Percentiles rank a stretch among this genome's conserved stretches.
These are phyloP conservation scores for Lasiodiplodia sp. DNA, from an alignment of 2,329 filamentous ascomycete species.

Conservation along the genomic window DNA sequence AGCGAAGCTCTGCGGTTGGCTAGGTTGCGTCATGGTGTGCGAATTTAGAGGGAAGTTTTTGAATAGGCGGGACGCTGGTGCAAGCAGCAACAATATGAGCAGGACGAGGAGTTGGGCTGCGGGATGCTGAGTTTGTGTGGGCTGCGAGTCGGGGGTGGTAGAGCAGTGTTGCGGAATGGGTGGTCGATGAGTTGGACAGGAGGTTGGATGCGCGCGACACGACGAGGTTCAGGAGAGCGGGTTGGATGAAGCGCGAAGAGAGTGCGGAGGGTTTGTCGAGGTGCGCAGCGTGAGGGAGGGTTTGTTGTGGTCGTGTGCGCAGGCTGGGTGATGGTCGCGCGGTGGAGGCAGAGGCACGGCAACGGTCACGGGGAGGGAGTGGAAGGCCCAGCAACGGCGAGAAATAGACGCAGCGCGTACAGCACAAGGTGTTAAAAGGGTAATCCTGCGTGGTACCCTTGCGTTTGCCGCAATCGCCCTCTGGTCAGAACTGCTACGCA, in stretches of 20 bases:
- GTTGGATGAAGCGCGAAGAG: background rate
- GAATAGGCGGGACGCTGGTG: background rate
- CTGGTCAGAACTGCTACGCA: background rate
- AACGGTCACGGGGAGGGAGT: background rate
- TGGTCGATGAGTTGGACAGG: background rate
- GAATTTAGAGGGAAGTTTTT: background rate
- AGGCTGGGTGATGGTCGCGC: background rate
- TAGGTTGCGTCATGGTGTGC: background rate
- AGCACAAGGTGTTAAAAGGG: background rate
- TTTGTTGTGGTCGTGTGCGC: background rate
- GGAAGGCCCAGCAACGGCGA: background rate
- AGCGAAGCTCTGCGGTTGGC: constrained; percentile 7
- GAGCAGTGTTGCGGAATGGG: background rate
- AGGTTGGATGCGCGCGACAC: background rate
- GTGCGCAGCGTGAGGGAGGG: background rate
- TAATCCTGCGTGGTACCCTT: background rate
- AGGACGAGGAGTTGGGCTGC: background rate
- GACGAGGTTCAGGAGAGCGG: background rate
- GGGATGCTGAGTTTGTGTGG: too few relatives aligned
- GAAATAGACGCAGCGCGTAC: background rate
- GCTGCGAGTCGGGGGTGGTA: background rate
- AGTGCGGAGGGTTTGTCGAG: background rate
- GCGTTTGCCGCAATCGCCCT: background rate
- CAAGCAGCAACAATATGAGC: background rate
- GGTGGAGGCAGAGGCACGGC: too few relatives aligned